Conservation (phyloP, 371 early-diverging fungal species). For the Mucor circinelloides region DNA sequence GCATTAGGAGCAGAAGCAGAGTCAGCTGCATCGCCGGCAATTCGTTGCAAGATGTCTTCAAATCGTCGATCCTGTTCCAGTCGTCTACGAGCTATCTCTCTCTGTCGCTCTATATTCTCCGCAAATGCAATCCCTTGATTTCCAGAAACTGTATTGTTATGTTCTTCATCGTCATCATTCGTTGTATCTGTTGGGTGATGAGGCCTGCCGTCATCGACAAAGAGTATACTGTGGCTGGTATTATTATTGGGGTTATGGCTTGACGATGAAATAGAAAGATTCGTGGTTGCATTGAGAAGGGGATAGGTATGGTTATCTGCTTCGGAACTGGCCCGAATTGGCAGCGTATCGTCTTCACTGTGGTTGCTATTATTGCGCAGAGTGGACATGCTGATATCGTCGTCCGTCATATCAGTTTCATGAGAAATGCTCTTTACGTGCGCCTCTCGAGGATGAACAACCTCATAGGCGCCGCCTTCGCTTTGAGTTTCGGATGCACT, state of each 20-base stretch:
- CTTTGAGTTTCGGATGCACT: neutral
- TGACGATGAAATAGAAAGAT: neutral
- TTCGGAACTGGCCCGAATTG: neutral
- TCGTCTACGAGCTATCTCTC: constrained; percentile 40
- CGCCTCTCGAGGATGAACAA: neutral
- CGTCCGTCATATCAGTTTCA: neutral
- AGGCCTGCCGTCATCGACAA: neutral
- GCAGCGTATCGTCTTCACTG: neutral
- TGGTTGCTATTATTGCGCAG: neutral
- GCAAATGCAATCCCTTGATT: constrained; percentile 49
- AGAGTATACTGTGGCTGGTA: neutral
- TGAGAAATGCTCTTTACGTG: neutral
- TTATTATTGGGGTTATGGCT: neutral
- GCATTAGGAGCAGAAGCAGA: neutral
- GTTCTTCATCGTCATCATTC: neutral
- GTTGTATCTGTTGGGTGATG: neutral
- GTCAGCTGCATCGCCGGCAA: constrained; percentile 1
- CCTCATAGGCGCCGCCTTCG: neutral
- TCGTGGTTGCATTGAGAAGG: neutral
- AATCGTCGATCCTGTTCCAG: constrained; percentile 39
- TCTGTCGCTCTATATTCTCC: constrained; percentile 40
- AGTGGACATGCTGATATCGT: neutral
- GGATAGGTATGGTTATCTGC: neutral
- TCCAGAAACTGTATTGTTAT: neutral
- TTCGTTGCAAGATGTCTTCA: constrained; percentile 31